Evolutionary conservation across 257 asterid genomes (phyloP).

Genomic region (Scutellaria minor): DNA sequence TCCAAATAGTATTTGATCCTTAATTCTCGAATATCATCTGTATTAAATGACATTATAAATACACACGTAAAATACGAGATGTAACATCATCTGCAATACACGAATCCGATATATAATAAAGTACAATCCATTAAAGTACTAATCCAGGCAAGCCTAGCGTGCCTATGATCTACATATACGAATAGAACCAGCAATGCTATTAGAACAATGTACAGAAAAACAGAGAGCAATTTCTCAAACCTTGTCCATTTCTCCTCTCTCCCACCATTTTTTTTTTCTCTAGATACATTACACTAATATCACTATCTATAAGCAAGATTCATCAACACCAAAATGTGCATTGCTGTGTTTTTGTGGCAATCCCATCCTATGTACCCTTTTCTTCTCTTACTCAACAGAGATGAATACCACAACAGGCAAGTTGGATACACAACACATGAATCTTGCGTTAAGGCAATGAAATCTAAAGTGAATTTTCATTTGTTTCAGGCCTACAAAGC

Average conservation of each 20-base stretch:
- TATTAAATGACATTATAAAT: no score
- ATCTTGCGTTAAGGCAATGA: background rate
- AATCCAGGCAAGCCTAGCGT: constrained; percentile 16
- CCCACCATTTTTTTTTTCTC: background rate
- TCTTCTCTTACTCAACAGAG: constrained; percentile 72
- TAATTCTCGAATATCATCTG: no score
- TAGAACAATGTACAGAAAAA: constrained; percentile 10
- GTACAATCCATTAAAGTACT: constrained; percentile 21
- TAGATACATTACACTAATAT: background rate
- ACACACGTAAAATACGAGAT: no score
- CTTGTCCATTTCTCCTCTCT: background rate
- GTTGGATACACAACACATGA: constrained; percentile 1
- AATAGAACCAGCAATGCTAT: background rate
- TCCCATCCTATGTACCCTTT: constrained; percentile 64
- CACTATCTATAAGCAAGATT: background rate
- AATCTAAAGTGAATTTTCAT: background rate
- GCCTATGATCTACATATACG: constrained; percentile 3
- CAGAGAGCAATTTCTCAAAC: background rate
- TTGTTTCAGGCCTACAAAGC: constrained; percentile 64
- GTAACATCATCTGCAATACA: no score
- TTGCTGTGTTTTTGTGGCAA: constrained; percentile 75
- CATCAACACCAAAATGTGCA: constrained; percentile 53
- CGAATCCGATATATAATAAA: background rate
- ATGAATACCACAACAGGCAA: constrained; percentile 78
- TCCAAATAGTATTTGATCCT: no score